phyloP scores from a whole-genome alignment of 2,329 filamentous ascomycete genomes.

The Penicillium aurantiogriseum region DNA sequence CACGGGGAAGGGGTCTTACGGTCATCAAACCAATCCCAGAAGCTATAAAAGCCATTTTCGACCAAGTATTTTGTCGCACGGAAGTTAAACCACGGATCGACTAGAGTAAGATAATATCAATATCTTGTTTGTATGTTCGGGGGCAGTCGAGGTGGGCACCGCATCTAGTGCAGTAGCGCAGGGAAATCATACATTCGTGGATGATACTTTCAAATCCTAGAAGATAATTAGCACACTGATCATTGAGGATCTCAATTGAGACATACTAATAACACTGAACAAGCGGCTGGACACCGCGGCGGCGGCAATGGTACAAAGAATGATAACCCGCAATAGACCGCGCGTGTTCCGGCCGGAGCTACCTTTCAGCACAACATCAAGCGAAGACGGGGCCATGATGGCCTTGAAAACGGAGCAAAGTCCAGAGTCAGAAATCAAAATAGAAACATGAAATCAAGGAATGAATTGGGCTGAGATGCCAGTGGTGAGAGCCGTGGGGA shows the following conservation, averaged over 20 bases:
- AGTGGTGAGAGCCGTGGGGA: constrained; percentile 23
- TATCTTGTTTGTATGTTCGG: constrained; percentile 16
- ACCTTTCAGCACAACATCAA: constrained; percentile 68
- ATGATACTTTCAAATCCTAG: constrained; percentile 97
- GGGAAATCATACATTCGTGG: constrained; percentile 80
- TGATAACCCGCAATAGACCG: constrained; percentile 81
- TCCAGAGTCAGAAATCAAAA: constrained; percentile 26
- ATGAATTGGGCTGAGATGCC: constrained; percentile 22
- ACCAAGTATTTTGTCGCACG: constrained; percentile 97
- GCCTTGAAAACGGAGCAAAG: constrained; percentile 36
- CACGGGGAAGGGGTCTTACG: constrained; percentile 52
- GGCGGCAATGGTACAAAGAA: constrained; percentile 85
- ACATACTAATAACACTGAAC: constrained; percentile 96
- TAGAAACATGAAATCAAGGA: constrained; percentile 29
- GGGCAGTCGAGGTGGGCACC: constrained; percentile 10
- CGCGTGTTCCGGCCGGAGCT: constrained; percentile 77
- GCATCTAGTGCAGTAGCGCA: constrained; percentile 4
- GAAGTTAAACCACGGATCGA: constrained; percentile 99
- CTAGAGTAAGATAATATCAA: constrained; percentile 51
- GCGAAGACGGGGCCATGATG: constrained; percentile 47
- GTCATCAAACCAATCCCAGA: constrained; percentile 99
- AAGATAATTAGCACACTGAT: constrained; percentile 15
- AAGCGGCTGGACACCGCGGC: constrained; percentile 90
- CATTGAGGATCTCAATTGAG: constrained; percentile 3
- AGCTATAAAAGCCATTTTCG: constrained; percentile 94